Conservation (phyloP, 352 stramenopile genomes). For the Pythium vanterpoolii region DNA sequence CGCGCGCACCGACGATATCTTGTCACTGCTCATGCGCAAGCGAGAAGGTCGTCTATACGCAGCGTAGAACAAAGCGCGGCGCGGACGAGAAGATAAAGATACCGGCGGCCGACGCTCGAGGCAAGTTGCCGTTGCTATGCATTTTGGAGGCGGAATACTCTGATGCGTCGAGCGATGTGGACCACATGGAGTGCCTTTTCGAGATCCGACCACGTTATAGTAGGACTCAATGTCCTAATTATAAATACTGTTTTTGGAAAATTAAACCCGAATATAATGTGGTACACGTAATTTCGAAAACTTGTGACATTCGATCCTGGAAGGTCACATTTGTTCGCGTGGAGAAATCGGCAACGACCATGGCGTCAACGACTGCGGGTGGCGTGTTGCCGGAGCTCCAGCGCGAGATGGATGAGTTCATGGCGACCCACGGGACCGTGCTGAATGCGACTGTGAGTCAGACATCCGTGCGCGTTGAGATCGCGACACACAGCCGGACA, state of each 20-base stretch:
- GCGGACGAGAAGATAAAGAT: neutral
- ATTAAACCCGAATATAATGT: neutral
- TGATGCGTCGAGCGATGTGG: neutral
- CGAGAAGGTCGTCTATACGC: neutral
- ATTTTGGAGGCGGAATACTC: neutral
- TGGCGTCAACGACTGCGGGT: constrained; percentile 14
- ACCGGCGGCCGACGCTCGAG: neutral
- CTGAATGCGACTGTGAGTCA: constrained; percentile 8
- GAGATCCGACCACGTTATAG: constrained; percentile 3
- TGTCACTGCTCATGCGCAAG: constrained; percentile 14
- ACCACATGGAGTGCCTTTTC: constrained; percentile 18
- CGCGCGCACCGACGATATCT: constrained; percentile 21
- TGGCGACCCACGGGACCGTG: constrained; percentile 34
- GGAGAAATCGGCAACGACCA: constrained; percentile 2
- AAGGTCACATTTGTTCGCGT: constrained; percentile 7
- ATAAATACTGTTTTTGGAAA: neutral
- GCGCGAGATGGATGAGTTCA: constrained; percentile 55
- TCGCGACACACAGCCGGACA: constrained; percentile 1
- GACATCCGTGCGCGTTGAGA: neutral
- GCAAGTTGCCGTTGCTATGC: constrained; percentile 14
- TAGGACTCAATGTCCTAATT: neutral
- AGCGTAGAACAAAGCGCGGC: neutral
- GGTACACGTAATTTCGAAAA: neutral
- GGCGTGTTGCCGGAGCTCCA: constrained; percentile 42
- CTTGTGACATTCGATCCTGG: constrained; percentile 16